phyloP scores from a whole-genome alignment of 108 stramenopile species.

The Poteriospumella lacustris region DNA sequence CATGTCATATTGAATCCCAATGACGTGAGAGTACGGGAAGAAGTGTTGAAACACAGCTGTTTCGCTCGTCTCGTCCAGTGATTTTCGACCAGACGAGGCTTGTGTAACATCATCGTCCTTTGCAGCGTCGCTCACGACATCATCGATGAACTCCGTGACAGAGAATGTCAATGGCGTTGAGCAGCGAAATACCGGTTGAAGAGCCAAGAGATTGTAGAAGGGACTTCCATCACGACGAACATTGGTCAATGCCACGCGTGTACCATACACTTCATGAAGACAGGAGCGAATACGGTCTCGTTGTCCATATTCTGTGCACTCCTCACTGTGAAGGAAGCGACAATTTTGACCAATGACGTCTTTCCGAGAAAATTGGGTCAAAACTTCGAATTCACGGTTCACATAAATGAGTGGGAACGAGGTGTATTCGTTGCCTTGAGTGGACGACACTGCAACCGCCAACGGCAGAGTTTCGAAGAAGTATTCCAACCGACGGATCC shows the following conservation, averaged over 20 bases:
- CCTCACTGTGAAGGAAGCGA: background rate
- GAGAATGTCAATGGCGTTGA: too few species aligned
- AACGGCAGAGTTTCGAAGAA: slow-evolving; percentile 23
- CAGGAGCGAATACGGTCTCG: background rate
- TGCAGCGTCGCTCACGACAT: too few species aligned
- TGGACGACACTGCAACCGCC: background rate
- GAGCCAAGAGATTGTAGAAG: background rate
- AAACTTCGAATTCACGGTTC: background rate
- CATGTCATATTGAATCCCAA: too few species aligned
- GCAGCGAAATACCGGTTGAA: slow-evolving; percentile 18
- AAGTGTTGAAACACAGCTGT: too few species aligned
- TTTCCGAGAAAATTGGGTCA: background rate
- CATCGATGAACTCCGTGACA: too few species aligned
- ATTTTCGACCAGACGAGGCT: too few species aligned
- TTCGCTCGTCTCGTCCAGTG: too few species aligned
- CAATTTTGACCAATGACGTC: slow-evolving; percentile 1
- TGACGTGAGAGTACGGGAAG: too few species aligned
- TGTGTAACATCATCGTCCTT: too few species aligned
- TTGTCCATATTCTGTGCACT: background rate
- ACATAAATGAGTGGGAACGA: slow-evolving; percentile 11
- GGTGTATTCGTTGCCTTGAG: background rate
- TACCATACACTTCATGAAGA: background rate
- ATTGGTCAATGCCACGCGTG: background rate
- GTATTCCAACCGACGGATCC: too few species aligned
- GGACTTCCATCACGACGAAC: background rate